These are phyloP conservation scores for Leccinum variabile DNA, from an alignment of 1,284 basidiomycete species.

Conservation along the genomic window DNA sequence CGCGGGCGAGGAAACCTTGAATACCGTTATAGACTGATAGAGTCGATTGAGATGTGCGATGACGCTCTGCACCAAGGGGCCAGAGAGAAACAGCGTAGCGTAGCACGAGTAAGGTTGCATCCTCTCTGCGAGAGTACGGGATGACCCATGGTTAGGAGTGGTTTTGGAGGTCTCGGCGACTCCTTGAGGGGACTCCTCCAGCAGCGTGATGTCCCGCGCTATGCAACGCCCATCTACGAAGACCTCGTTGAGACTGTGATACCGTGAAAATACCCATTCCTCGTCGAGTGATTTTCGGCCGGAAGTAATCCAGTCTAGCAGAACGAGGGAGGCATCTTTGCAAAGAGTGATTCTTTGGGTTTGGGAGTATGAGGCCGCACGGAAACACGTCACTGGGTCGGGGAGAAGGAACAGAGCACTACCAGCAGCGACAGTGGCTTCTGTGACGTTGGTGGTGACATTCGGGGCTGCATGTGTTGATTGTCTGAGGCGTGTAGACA, in stretches of 20 bases:
- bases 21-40: conserved; percentile 62
- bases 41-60: conserved; percentile 46
- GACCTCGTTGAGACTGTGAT: conserved; percentile 86
- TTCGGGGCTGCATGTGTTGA: conserved; percentile 25
- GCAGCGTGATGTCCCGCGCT: conserved; percentile 74
- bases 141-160: conserved; percentile 29
- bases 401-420: conserved; percentile 80
- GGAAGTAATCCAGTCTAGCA: conserved; percentile 91
- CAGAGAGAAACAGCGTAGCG: conserved; percentile 76
- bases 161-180: conserved; percentile 1
- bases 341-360: conserved; percentile 72
- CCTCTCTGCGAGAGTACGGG: conserved; percentile 55
- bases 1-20: conserved; percentile 53
- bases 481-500: conserved; percentile 37
- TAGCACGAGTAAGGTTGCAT: conserved; percentile 83
- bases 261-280: conserved; percentile 86
- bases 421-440: conserved; percentile 50
- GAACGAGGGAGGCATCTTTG: conserved; percentile 57
- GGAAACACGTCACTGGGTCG: conserved; percentile 90
- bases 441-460: conserved; percentile 53
- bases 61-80: conserved; percentile 52
- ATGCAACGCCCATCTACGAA: conserved; percentile 62
- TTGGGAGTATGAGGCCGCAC: conserved; percentile 79
- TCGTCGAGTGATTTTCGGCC: conserved; percentile 81
- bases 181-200: conserved; percentile 49